A percentile compares a stretch with the other conserved stretches of the same genome.
Conservation (phyloP, 495 filamentous ascomycete species). For the Delitschia confertaspora region DNA sequence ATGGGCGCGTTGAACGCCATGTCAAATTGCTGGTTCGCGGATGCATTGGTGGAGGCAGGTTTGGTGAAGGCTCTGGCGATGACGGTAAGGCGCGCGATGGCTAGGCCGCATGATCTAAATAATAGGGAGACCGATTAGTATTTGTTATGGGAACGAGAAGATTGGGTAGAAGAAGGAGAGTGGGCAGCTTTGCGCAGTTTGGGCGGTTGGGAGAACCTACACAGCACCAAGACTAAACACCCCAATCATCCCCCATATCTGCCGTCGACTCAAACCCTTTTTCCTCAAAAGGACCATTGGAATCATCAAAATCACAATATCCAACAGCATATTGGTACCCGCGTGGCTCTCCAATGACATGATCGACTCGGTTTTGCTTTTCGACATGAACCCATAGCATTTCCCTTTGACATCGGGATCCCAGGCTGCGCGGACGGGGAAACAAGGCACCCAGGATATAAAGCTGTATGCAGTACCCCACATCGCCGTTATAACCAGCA, state of each 20-base stretch:
- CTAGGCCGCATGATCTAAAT: slow-evolving; percentile 10
- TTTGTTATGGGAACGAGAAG: background rate
- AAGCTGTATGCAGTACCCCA: slow-evolving; percentile 19
- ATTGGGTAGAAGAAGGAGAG: background rate
- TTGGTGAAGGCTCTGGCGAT: slow-evolving; percentile 19
- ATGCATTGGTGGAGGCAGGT: too few species aligned
- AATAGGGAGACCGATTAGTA: background rate
- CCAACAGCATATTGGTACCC: slow-evolving; percentile 16
- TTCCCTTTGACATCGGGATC: background rate
- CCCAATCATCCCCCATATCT: slow-evolving; percentile 7
- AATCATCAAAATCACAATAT: slow-evolving; percentile 12
- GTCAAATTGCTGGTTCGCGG: too few species aligned
- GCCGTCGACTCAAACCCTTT: slow-evolving; percentile 9
- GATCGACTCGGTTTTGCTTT: slow-evolving; percentile 1
- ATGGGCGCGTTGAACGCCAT: slow-evolving; percentile 18
- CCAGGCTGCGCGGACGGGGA: slow-evolving; percentile 12
- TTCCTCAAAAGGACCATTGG: slow-evolving; percentile 15
- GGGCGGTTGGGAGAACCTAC: too few species aligned
- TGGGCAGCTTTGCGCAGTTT: too few species aligned
- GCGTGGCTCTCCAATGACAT: slow-evolving; percentile 9
- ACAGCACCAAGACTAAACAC: slow-evolving; percentile 15
- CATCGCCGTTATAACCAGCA: slow-evolving; percentile 9
- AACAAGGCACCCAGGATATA: slow-evolving; percentile 15
- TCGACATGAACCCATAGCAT: slow-evolving; percentile 18
- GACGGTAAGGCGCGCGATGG: slow-evolving; percentile 16